These are phyloP conservation scores for Pichia sp. DNA, from an alignment of 1,139 yeast genomes.

Conservation along the genomic window DNA sequence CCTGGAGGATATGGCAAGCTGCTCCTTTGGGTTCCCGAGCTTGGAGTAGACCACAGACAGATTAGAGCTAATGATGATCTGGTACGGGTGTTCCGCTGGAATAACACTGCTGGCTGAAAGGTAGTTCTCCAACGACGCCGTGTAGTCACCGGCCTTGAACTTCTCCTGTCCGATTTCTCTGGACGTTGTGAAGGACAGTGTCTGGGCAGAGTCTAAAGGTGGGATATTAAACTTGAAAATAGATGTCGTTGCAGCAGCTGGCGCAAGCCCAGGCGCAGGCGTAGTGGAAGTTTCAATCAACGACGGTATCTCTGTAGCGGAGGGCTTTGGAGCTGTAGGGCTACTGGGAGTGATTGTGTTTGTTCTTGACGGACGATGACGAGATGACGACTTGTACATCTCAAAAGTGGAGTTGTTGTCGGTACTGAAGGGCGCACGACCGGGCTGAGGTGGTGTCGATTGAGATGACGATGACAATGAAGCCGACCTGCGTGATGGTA, in stretches of 20 bases:
- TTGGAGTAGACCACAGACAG: constrained; percentile 67
- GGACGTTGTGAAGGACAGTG: constrained; percentile 9
- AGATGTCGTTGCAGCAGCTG: background rate
- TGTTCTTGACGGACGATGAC: background rate
- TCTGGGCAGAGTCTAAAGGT: constrained; percentile 13
- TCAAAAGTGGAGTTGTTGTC: background rate
- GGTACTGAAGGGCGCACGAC: background rate
- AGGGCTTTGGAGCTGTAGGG: background rate
- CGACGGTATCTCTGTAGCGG: background rate
- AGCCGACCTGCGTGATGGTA: background rate
- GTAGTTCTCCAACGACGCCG: constrained; percentile 59
- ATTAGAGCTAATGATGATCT: constrained; percentile 71
- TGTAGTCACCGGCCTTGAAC: constrained; percentile 76
- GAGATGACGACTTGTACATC: constrained; percentile 7
- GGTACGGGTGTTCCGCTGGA: constrained; percentile 61
- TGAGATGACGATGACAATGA: background rate
- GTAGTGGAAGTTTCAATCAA: constrained; percentile 6
- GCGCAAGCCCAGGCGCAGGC: constrained; percentile 16
- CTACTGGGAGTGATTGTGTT: background rate
- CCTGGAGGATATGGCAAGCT: constrained; percentile 48
- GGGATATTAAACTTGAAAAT: constrained; percentile 18
- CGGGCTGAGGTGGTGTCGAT: background rate
- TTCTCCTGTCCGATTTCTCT: constrained; percentile 33
- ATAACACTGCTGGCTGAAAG: constrained; percentile 56
- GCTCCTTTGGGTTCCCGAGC: constrained; percentile 68